Evolutionary conservation across 768 basidiomycete species (phyloP), one percentile per base, ranked within the genome.

Genomic region (Boletus fagicola): DNA sequence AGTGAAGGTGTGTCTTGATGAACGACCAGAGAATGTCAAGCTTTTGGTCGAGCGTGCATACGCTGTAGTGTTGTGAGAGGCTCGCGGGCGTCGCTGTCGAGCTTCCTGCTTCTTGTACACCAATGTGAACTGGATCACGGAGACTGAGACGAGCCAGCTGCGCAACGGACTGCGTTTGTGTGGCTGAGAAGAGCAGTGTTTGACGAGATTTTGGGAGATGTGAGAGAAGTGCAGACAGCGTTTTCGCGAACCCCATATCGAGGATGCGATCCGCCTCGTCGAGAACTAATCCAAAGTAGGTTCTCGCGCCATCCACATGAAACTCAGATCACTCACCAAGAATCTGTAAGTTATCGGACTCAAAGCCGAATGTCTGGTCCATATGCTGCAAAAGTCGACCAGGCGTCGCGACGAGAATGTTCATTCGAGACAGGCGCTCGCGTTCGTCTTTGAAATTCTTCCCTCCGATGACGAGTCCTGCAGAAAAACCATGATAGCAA

Each of bases 321-420:
- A 31, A 7, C 15, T 50, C 36, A 31, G 18, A 26, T 51, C 26
- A 77, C 90, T 57, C 62, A 92, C 94, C 88, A 20, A 99, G 82
- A 33, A 95, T 68, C 70, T 98, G 94, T n/a, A 99, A 75, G 67
- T 93, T 92, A 61, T 89, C 87, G 28, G 86, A 85, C 56, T 94
- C 94, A 61, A 99, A 97, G 1, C 95, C 95, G 53, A 94, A 83
- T 4, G 97, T 98, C 72, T 98, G 94, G 69, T 98, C 97, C 88
- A 99, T 90, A 71, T 99, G 97, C 65, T 99, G 97, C 45, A 99
- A 76, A 43, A 99, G 77, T 45, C 96, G 82, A 26, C 96, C 96
- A 5, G 96, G 96, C 5, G 96, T 98, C 2, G 96, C 96, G 16
- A 99, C 92, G n/a, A 99, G 82, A 56, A 99, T 97, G 65, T 99